Evolutionary conservation across 805 yeast species (phyloP).

Genomic region (Teunomyces kruisii): DNA sequence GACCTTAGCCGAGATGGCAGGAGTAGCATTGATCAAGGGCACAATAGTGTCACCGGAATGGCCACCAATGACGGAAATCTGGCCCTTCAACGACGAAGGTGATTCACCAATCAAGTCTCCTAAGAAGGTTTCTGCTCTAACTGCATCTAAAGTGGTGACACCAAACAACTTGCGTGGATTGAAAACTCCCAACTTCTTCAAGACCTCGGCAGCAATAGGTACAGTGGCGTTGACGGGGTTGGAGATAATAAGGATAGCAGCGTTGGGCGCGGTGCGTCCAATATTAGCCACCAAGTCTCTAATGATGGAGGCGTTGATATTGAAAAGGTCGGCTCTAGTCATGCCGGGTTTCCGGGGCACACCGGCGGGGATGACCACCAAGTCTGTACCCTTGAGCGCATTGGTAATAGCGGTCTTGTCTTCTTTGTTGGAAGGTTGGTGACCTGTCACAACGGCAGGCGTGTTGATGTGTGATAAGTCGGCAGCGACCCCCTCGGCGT

Average conservation of each 20-base stretch:
- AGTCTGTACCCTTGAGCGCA: conserved; percentile 38
- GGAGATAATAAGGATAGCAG: conserved; percentile 45
- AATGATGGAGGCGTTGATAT: conserved; percentile 45
- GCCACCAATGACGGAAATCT: conserved; percentile 45
- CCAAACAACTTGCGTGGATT: conserved; percentile 47
- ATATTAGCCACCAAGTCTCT: conserved; percentile 43
- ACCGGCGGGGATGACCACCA: conserved; percentile 48
- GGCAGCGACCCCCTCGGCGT: conserved; percentile 48
- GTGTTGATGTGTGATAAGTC: conserved; percentile 45
- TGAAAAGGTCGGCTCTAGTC: conserved; percentile 49
- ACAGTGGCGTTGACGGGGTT: conserved; percentile 50
- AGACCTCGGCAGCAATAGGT: conserved; percentile 49
- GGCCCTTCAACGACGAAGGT: conserved; percentile 37
- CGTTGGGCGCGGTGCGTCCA: conserved; percentile 39
- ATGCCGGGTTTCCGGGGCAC: conserved; percentile 50
- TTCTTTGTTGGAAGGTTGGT: conserved; percentile 39
- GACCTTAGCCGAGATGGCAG: conserved; percentile 17
- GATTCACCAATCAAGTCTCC: conserved; percentile 33
- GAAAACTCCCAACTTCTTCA: conserved; percentile 46
- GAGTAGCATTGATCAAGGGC: conserved; percentile 30
- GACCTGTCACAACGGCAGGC: conserved; percentile 39
- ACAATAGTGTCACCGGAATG: conserved; percentile 50
- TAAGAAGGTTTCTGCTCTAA: conserved; percentile 47
- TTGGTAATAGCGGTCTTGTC: conserved; percentile 36
- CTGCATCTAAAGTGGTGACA: conserved; percentile 46